A percentile compares a stretch with the other conserved stretches of the same genome.
Conservation (phyloP, 148 eudicot genomes). For the Fagopyrum esculentum region DNA sequence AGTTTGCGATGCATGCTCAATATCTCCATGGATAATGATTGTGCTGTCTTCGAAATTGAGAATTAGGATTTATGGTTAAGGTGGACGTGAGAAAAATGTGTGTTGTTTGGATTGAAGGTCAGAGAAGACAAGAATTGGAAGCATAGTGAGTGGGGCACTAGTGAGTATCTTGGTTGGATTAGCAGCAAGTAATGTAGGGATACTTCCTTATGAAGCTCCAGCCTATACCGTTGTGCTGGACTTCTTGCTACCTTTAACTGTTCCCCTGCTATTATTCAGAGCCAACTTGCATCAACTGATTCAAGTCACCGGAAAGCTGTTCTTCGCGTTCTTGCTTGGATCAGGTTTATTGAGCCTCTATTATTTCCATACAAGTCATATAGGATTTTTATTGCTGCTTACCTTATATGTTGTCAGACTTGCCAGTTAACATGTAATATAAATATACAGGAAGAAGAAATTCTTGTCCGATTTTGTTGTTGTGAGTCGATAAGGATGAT, state of each 20-base stretch:
- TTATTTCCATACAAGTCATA: background rate
- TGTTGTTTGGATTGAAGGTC: conserved; percentile 55
- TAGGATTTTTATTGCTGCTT: background rate
- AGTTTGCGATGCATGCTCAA: background rate
- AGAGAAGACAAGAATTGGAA: conserved; percentile 77
- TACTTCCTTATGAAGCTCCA: conserved; percentile 58
- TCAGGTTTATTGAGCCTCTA: conserved; percentile 39
- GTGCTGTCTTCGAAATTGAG: background rate
- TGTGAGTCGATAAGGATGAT: background rate
- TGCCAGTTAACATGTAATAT: background rate
- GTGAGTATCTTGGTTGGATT: conserved; percentile 72
- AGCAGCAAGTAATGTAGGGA: conserved; percentile 72
- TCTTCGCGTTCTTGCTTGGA: conserved; percentile 85
- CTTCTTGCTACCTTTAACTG: conserved; percentile 60
- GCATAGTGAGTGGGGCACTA: conserved; percentile 66
- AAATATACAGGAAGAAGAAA: background rate
- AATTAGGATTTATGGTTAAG: background rate
- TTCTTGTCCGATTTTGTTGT: background rate
- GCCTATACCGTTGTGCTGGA: conserved; percentile 55
- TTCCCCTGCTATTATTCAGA: conserved; percentile 75
- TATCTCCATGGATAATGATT: background rate
- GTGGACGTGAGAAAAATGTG: conserved; percentile 16
- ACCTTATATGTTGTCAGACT: background rate
- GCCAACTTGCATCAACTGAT: conserved; percentile 62
- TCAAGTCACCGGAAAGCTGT: conserved; percentile 59